Evolutionary conservation across 805 yeast species (phyloP).

Genomic region (Hermanozyma aechmeae): DNA sequence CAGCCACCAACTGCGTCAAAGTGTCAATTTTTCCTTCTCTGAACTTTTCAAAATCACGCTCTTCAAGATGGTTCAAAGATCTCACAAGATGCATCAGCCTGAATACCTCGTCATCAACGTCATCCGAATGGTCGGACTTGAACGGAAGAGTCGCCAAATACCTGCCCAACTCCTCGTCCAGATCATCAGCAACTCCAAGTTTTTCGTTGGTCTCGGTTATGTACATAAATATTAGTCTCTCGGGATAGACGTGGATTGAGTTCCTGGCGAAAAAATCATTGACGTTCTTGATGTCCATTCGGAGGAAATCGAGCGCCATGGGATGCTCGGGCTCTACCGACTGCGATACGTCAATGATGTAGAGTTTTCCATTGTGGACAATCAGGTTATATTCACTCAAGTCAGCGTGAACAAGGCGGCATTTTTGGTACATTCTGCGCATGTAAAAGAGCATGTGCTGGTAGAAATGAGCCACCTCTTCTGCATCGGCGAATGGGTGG

Average conservation of each 20-base stretch:
- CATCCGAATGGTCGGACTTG: slow-evolving; percentile 43
- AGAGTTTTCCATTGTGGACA: slow-evolving; percentile 68
- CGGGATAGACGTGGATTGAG: slow-evolving; percentile 71
- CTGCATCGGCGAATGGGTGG: slow-evolving; percentile 60
- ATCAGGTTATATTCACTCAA: slow-evolving; percentile 89
- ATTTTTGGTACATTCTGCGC: slow-evolving; percentile 78
- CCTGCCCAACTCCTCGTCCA: slow-evolving; percentile 30
- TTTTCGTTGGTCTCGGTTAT: slow-evolving; percentile 43
- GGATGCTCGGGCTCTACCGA: slow-evolving; percentile 98
- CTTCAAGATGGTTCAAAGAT: slow-evolving; percentile 77
- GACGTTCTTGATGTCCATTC: slow-evolving; percentile 97
- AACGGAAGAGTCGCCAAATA: slow-evolving; percentile 46
- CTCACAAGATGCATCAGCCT: slow-evolving; percentile 71
- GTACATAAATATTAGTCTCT: slow-evolving; percentile 71
- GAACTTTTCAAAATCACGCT: slow-evolving; percentile 77
- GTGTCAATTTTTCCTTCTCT: slow-evolving; percentile 75
- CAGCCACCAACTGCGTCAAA: slow-evolving; percentile 47
- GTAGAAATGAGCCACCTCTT: slow-evolving; percentile 60
- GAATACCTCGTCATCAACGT: slow-evolving; percentile 71
- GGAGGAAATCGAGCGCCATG: slow-evolving; percentile 83
- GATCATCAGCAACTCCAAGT: slow-evolving; percentile 28
- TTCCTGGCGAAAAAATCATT: slow-evolving; percentile 74
- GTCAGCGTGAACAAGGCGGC: slow-evolving; percentile 94
- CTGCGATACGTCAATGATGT: slow-evolving; percentile 94
- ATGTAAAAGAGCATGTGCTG: slow-evolving; percentile 75